phyloP scores from a whole-genome alignment of 306 rosid species.

The Cyclanthera cordifolia region DNA sequence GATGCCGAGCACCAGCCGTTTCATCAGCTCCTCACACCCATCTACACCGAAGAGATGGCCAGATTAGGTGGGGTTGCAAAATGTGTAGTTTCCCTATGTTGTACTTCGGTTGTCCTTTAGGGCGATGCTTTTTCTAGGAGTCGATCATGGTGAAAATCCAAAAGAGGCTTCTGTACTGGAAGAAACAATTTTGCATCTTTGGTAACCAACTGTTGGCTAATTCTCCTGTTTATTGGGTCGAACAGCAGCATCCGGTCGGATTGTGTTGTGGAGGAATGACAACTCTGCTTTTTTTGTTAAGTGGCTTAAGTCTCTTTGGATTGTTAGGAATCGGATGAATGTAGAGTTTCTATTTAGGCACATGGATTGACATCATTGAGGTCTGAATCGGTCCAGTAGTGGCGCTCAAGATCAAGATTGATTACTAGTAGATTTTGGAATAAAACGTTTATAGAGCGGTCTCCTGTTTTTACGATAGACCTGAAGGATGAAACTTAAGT shows the following conservation, averaged over 20 bases:
- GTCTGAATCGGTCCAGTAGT: slow-evolving; percentile 23
- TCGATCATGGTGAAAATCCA: too few species aligned
- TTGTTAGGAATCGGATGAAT: slow-evolving; percentile 48
- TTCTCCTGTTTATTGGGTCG: slow-evolving; percentile 54
- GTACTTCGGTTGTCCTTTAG: too few species aligned
- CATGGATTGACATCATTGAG: slow-evolving; percentile 33
- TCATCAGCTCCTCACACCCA: too few species aligned
- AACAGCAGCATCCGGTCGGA: slow-evolving; percentile 62
- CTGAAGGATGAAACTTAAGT: neutral
- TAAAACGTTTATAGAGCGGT: neutral
- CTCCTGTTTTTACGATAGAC: too few species aligned
- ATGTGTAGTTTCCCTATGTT: too few species aligned
- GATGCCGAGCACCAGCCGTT: too few species aligned
- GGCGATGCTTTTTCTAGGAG: too few species aligned
- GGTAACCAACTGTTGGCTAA: slow-evolving; percentile 32
- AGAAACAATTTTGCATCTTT: too few species aligned
- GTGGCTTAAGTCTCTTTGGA: slow-evolving; percentile 43
- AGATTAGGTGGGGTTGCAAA: too few species aligned
- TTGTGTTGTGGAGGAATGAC: slow-evolving; percentile 30
- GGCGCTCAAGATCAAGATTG: neutral
- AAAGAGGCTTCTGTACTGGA: too few species aligned
- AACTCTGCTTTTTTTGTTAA: slow-evolving; percentile 47
- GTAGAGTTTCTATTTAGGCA: slow-evolving; percentile 27
- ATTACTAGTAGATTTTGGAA: too few species aligned
- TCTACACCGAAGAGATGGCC: too few species aligned